Percentiles rank a stretch among this genome's conserved stretches.
phyloP scores from a whole-genome alignment of 805 yeast genomes.

The Pichia kluyveri region DNA sequence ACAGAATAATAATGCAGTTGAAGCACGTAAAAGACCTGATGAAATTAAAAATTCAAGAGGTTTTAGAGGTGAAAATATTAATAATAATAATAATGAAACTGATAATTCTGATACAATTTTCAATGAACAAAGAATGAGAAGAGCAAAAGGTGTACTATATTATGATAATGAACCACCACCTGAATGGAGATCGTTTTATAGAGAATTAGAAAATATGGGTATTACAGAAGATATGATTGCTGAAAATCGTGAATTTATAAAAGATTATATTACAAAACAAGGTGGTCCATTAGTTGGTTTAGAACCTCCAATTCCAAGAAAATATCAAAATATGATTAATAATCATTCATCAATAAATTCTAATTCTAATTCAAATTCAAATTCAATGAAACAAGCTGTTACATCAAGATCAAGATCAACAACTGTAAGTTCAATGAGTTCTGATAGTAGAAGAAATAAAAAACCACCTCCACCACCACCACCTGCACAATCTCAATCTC shows the following conservation, averaged over 20 bases:
- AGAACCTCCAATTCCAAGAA: conserved; percentile 78
- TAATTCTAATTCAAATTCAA: background rate
- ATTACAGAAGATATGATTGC: conserved; percentile 85
- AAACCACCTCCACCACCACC: conserved; percentile 35
- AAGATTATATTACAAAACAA: conserved; percentile 61
- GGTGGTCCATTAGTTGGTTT: conserved; percentile 77
- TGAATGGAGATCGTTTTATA: conserved; percentile 72
- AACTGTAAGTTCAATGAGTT: conserved; percentile 6
- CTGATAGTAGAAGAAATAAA: conserved; percentile 14
- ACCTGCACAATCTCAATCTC: conserved; percentile 7
- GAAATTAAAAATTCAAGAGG: conserved; percentile 35
- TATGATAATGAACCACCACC: conserved; percentile 77
- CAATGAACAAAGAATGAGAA: conserved; percentile 43
- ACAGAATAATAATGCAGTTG: conserved; percentile 81
- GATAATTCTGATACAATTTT: background rate
- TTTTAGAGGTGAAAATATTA: conserved; percentile 48
- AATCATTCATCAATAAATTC: conserved; percentile 1
- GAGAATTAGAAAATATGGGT: conserved; percentile 67
- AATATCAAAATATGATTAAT: conserved; percentile 27
- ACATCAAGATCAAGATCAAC: conserved; percentile 9
- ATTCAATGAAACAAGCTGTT: background rate
- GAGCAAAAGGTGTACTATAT: conserved; percentile 51
- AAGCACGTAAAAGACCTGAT: conserved; percentile 47
- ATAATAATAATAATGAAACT: conserved; percentile 1
- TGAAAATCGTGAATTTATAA: conserved; percentile 74